Conservation (phyloP, 352 stramenopile species). For the Blastocystis sp. region DNA sequence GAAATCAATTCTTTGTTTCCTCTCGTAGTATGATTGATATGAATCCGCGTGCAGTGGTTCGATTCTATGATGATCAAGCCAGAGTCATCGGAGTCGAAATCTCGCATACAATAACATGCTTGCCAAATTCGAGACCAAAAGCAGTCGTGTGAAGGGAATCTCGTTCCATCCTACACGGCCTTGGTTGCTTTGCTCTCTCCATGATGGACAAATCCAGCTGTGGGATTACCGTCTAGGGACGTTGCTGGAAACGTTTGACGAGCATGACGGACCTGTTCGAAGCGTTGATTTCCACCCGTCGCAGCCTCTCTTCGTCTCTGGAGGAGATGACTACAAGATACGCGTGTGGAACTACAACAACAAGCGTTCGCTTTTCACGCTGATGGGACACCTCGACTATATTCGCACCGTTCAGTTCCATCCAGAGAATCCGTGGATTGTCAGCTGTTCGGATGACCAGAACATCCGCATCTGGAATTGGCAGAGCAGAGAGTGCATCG, state of each 20-base stretch:
- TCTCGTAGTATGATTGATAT: too few species aligned
- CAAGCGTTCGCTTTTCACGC: conserved; percentile 89
- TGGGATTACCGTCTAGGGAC: conserved; percentile 99
- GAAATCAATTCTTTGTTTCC: too few species aligned
- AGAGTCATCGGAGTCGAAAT: neutral
- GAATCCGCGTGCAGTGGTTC: neutral
- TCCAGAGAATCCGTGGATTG: conserved; percentile 95
- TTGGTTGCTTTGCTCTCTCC: conserved; percentile 96
- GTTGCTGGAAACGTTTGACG: conserved; percentile 95
- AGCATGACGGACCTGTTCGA: conserved; percentile 95
- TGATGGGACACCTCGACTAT: conserved; percentile 97
- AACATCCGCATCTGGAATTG: conserved; percentile 99
- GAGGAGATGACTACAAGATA: conserved; percentile 99
- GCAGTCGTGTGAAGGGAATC: conserved; percentile 95
- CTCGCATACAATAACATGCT: conserved; percentile 70
- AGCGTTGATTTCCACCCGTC: conserved; percentile 94
- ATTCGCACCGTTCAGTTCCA: conserved; percentile 97
- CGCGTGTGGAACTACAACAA: conserved; percentile 99
- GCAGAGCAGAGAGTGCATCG: conserved; percentile 91
- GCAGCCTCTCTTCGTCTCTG: conserved; percentile 92
- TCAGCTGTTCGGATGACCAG: conserved; percentile 91
- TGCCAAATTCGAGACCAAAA: conserved; percentile 99
- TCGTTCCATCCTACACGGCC: conserved; percentile 87
- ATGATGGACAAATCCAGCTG: conserved; percentile 88
- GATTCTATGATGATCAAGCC: neutral